A percentile compares a stretch with the other conserved stretches of the same genome.
Evolutionary conservation across 257 asterid species (phyloP).

Genomic region (Nyctanthes arbortristis): DNA sequence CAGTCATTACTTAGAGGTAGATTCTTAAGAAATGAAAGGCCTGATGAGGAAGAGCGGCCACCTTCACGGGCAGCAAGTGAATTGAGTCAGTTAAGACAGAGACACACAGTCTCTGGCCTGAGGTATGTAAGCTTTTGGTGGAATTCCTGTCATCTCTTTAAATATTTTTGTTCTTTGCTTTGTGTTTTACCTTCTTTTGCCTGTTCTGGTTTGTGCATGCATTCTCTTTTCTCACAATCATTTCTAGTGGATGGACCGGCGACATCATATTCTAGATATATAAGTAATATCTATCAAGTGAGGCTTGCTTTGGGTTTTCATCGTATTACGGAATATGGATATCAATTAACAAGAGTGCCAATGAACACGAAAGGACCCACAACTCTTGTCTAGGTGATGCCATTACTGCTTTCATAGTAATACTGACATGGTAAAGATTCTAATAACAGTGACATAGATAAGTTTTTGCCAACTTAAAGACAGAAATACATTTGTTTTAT

Average conservation of each 20-base stretch:
- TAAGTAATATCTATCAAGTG: slow-evolving; percentile 1
- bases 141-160: neutral
- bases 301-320: slow-evolving; percentile 8
- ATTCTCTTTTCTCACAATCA: slow-evolving; percentile 6
- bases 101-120: slow-evolving; percentile 66
- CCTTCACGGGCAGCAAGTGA: slow-evolving; percentile 62
- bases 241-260: slow-evolving; percentile 10
- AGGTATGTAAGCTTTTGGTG: slow-evolving; percentile 41
- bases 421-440: neutral
- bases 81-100: slow-evolving; percentile 59
- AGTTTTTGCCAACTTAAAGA: neutral
- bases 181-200: neutral
- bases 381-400: slow-evolving; percentile 7
- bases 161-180: neutral
- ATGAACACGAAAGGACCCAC: neutral
- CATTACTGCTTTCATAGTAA: neutral
- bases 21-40: slow-evolving; percentile 63
- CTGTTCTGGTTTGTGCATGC: neutral
- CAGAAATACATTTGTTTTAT: neutral
- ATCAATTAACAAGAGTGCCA: slow-evolving; percentile 12
- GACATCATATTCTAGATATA: slow-evolving; percentile 7
- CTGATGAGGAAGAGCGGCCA: slow-evolving; percentile 58
- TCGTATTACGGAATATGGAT: slow-evolving; percentile 9
- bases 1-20: slow-evolving; percentile 74
- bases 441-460: neutral